Base-by-base conservation (phyloP, 352 stramenopile genomes). In the Phytopythium kandeliae region DNA sequence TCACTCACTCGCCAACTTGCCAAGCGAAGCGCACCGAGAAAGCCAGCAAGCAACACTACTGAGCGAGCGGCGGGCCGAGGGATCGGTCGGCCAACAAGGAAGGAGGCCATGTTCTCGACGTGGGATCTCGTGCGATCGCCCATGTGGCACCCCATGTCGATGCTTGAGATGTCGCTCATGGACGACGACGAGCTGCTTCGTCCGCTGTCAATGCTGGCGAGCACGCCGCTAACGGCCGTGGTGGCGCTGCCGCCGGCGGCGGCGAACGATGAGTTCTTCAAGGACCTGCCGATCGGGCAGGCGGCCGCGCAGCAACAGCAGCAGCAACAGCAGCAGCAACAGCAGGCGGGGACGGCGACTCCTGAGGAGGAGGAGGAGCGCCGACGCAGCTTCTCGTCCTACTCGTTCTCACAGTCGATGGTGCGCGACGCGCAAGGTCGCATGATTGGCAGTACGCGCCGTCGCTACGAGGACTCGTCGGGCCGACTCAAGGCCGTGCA, bases 161-260 rank as follows among this genome's bases (percentile, higher is more conserved):
- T 76, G 63, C 33, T 94, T 31, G 83, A 94, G 68, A 64, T 90
- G 60, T 91, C 83, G 19, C 76, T 92, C 63, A 88, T 89, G 77
- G 78, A 94, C 61, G 47, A 78, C 13, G 69, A 74, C 41, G 57
- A 49, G 22, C 59, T 89, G 50, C 62, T 71, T 24, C 62, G 65
- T 44, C 62, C 77, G 37, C 60, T 88, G 58, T 62, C 60, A 33
- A 57, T 74, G 50, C 34, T 45, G 24, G 59, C 60, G 30, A 43
- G 49, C 6, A 63, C 31, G 19, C 21, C 47, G 49, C 63, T 60
- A 19, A 30, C 68, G 40, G 64, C 37, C 25, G 57, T 69, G 54
- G 55, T 49, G 33, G 54, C 74, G 53, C 54, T 84, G 51, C 57
- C 74, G 17, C 57, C 58, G 15, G 55, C 49, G 31, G 65, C 48